Evolutionary conservation across 495 filamentous ascomycete genomes (phyloP), one percentile per base, ranked within the genome.

Genomic region (Aspergillus incahuasiensis): DNA sequence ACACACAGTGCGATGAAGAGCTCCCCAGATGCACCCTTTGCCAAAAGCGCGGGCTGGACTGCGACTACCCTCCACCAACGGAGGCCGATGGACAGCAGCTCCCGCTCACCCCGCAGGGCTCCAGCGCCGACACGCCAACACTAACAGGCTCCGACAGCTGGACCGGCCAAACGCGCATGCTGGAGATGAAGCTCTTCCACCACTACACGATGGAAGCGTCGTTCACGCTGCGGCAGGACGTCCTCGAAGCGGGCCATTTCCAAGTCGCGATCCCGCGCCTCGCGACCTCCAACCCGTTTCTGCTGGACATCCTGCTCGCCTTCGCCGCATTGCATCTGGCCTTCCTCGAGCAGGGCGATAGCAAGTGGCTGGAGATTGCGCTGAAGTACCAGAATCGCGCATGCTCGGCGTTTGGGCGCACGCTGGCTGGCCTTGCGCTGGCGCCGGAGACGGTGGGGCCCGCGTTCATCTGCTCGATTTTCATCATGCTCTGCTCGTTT

Each of bases 281-380:
- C 49, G 78, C 76, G 0, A 68, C 73, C 18, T 57, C 68, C 0
- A 68, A 73, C 55, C 67, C 70, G 0, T 81, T 73, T 49, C 59
- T 80, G 9, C 61, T 81, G 46, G 76, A 79, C 56, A 71, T 69
- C 46, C 65, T 81, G 6, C 61, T 80, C 5, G 77, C 78, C 1
- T 52, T 81, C 6, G 70, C 77, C 5, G 73, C 78, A 5, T 58
- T 79, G 30, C 78, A 81, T 49, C 59, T 81, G 24, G 70, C 71
- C 3, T 68, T 70, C 35, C n/a, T 69, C 1, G 69, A 74, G 35
- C 18, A 54, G 9, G 59, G 63, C 18, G 63, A 73, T 20, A 63
- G 63, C n/a, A 58, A 59, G 12, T 73, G 69, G 69, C 40, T 74
- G 11, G 67, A 74, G 34, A 48, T 63, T 15, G 73, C 69, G 0